phyloP scores from a whole-genome alignment of 140 eudicot genomes.

The Bidens hawaiensis region DNA sequence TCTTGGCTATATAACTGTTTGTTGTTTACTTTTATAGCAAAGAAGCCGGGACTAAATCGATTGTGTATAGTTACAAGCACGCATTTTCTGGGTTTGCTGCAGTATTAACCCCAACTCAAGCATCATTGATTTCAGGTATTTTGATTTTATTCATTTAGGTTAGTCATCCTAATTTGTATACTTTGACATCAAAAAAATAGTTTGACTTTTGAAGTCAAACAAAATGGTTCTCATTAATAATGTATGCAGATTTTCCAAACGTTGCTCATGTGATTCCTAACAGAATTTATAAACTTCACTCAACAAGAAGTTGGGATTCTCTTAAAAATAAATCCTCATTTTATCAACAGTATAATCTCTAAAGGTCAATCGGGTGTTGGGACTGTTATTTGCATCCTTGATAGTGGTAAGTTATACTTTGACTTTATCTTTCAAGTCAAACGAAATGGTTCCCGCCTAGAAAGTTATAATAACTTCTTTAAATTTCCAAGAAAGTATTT shows the following conservation, averaged over 20 bases:
- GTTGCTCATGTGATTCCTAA: slow-evolving; percentile 50
- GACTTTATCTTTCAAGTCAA: slow-evolving; percentile 3
- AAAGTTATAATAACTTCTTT: neutral
- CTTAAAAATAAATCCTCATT: slow-evolving; percentile 27
- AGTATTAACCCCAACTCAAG: slow-evolving; percentile 35
- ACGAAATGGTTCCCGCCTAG: neutral
- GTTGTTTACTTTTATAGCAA: slow-evolving; percentile 26
- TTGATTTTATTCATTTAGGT: no score
- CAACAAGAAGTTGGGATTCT: slow-evolving; percentile 69
- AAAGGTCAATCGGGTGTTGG: no score
- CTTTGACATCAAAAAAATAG: no score
- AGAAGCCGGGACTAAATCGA: slow-evolving; percentile 37
- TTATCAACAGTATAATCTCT: slow-evolving; percentile 33
- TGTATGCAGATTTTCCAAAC: slow-evolving; percentile 33
- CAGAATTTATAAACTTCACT: slow-evolving; percentile 35
- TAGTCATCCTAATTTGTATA: no score
- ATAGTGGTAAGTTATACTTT: slow-evolving; percentile 30
- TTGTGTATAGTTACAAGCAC: slow-evolving; percentile 58
- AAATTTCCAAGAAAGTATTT: neutral
- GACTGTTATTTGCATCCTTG: no score
- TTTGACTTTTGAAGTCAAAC: no score
- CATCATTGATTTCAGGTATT: slow-evolving; percentile 37
- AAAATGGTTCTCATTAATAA: no score
- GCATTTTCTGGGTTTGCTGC: slow-evolving; percentile 67
- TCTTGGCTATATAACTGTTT: neutral